Base-by-base conservation (phyloP, 2,329 filamentous ascomycete genomes). In the Dryadomyces quercivorus region DNA sequence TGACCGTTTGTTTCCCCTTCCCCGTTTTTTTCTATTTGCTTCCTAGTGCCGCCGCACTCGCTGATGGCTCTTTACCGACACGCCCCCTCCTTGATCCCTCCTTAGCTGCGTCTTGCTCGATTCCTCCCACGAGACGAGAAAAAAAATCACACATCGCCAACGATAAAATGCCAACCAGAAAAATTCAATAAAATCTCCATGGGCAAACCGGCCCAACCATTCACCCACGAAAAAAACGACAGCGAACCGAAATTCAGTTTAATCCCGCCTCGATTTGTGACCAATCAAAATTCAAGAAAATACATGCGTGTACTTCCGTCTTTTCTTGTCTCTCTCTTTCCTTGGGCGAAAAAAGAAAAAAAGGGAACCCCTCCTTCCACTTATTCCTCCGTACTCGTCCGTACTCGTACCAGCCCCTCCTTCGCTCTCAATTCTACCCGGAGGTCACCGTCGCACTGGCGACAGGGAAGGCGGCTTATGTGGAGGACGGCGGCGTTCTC, bases 231-330 rank as follows among this genome's bases (percentile, higher is more conserved):
- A 44, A 18, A 52, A 22, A 21, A 15, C 15, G 20, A 40, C 8
- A 47, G 16, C 20, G 12, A 40, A 52, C 26, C 7, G 12, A n/a
- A 42, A 8, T 5, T 20, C n/a, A 40, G 13, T 40, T 31, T 13
- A 15, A 21, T 34, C 34, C 18, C 49, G 34, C 20, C 18, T 44
- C 16, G 2, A 6, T 52, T 45, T 52, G 13, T 8, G 43, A 7
- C 69, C 68, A 71, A 71, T 71, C 54, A 60, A 59, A 63, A 60
- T 60, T 57, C 60, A 20, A 50, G 55, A 60, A 61, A 62, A 59
- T 56, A 50, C 34, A 20, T 36, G 3, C 34, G n/a, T 42, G 15
- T 49, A 2, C 12, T 47, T 45, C 21, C 21, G 3, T 44, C 26
- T 53, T 21, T 38, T 18, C 9, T 34, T 56, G n/a, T 21, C 52